phyloP scores from a whole-genome alignment of 805 yeast genomes.

The Pichia occidentalis region DNA sequence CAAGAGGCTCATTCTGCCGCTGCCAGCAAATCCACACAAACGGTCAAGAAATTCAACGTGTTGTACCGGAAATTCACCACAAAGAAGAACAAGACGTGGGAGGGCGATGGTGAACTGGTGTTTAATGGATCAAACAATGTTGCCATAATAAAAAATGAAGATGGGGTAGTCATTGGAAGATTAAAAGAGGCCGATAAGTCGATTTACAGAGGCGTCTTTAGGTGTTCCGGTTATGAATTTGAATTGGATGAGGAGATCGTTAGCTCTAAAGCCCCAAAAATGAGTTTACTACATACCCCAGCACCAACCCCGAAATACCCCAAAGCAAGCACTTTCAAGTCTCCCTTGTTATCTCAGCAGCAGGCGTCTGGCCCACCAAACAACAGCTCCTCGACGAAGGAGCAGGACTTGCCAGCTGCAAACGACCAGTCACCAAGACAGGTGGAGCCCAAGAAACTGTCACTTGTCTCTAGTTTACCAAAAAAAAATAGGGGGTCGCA shows the following conservation, averaged over 20 bases:
- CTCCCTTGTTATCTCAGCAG: slow-evolving; percentile 1
- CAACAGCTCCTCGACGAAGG: too few relatives aligned
- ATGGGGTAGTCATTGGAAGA: slow-evolving; percentile 24
- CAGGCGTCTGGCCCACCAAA: too few relatives aligned
- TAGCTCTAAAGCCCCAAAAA: slow-evolving; percentile 5
- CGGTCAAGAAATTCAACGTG: slow-evolving; percentile 27
- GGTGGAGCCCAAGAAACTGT: too few relatives aligned
- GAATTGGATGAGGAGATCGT: slow-evolving; percentile 45
- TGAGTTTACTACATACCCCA: slow-evolving; percentile 2
- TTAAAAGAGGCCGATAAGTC: slow-evolving; percentile 17
- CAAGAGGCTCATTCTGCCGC: slow-evolving; percentile 1
- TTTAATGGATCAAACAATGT: slow-evolving; percentile 21
- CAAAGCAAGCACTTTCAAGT: slow-evolving; percentile 1
- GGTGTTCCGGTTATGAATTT: slow-evolving; percentile 54
- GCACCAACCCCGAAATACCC: neutral
- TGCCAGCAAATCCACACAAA: slow-evolving; percentile 2
- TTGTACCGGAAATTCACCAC: slow-evolving; percentile 66
- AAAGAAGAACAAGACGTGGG: slow-evolving; percentile 91
- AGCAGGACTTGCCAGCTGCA: too few relatives aligned
- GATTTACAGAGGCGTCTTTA: slow-evolving; percentile 31
- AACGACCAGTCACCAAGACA: too few relatives aligned
- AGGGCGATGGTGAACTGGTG: slow-evolving; percentile 71
- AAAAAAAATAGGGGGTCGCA: neutral
- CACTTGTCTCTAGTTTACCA: too few relatives aligned
- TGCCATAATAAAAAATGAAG: slow-evolving; percentile 23